Base-by-base conservation (phyloP, 2,329 filamentous ascomycete species). In the Calonectria leucothoes region DNA sequence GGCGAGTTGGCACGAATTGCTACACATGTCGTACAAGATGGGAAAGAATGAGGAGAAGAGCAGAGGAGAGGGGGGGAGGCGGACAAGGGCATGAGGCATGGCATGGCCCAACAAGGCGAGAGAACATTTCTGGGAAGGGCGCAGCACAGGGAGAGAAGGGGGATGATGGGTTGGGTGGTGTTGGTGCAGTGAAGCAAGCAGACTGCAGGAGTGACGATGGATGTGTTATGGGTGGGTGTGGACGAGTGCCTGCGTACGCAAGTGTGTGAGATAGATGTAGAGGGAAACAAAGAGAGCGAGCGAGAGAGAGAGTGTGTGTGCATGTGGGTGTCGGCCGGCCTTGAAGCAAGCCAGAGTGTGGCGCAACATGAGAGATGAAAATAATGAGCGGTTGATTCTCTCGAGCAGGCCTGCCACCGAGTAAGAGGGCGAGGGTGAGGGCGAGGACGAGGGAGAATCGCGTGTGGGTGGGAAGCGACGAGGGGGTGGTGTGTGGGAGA, bases 101-200 rank as follows among this genome's bases (percentile, higher is more conserved):
- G 63, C 27, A 66, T 69, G 52, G 55, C 66, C 66, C 66, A 61
- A 63, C 66, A 61, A 61, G 52, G 66, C 52, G 42, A 69, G 66
- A 51, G 66, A 39, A 61, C 45, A 57, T 59, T 59, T 59, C 31
- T 57, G n/a, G 31, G 66, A 31, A 49, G 52, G 39, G 66, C 65
- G 65, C 63, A 55, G 65, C 49, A 66, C 52, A 59, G 59, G 37
- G 37, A 63, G 59, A 63, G 59, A 42, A 45, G 59, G 37, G 35
- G 59, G 35, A 63, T 45, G 59, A 31, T 39, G 35, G 59, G 59
- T 66, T 39, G 35, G 59, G 59, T 66, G 65, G 65, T 67, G 63
- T 48, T 51, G 31, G 42, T 59, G 51, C 37, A 67, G 51, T 52
- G 45, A 55, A 59, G 37, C 52, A 42, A 37, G 51, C 42, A 14